Conservation (phyloP, 2,329 filamentous ascomycete species). For the Phaeoacremonium minimum region DNA sequence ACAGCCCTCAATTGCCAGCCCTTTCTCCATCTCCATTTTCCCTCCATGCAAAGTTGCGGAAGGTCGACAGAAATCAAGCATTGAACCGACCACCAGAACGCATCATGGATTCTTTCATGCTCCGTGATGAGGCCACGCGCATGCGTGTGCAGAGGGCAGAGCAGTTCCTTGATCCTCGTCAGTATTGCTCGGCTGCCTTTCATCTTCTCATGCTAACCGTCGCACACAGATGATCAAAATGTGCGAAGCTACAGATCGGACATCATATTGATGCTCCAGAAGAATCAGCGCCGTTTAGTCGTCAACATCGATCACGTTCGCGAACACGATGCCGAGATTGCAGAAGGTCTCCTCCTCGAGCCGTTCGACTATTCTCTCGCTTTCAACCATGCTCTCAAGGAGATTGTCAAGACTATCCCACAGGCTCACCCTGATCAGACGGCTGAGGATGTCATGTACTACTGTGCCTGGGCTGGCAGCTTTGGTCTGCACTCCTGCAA, state of each 20-base stretch:
- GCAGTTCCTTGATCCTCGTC: conserved; percentile 93
- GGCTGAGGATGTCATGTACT: conserved; percentile 78
- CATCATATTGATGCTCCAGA: conserved; percentile 74
- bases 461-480: conserved; percentile 94
- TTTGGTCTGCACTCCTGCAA: conserved; percentile 96
- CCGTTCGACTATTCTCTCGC: conserved; percentile 87
- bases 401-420: conserved; percentile 77
- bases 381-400: conserved; percentile 86
- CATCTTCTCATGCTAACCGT: conserved; percentile 3
- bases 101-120: conserved; percentile 67
- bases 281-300: conserved; percentile 58
- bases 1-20: conserved; percentile 1
- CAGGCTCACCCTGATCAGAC: conserved; percentile 73
- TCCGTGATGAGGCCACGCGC: conserved; percentile 79
- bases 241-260: conserved; percentile 79
- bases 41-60: too few relatives aligned
- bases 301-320: conserved; percentile 89
- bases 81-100: too few relatives aligned
- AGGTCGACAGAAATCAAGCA: too few relatives aligned
- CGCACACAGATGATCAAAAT: conserved; percentile 43
- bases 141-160: conserved; percentile 83
- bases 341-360: conserved; percentile 70
- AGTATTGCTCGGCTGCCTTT: too few relatives aligned
- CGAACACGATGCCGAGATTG: conserved; percentile 78
- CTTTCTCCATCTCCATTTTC: not conserved